Evolutionary conservation across 441 rosid species (phyloP), one percentile per base, ranked within the genome.

Genomic region (Erodium moschatum): DNA sequence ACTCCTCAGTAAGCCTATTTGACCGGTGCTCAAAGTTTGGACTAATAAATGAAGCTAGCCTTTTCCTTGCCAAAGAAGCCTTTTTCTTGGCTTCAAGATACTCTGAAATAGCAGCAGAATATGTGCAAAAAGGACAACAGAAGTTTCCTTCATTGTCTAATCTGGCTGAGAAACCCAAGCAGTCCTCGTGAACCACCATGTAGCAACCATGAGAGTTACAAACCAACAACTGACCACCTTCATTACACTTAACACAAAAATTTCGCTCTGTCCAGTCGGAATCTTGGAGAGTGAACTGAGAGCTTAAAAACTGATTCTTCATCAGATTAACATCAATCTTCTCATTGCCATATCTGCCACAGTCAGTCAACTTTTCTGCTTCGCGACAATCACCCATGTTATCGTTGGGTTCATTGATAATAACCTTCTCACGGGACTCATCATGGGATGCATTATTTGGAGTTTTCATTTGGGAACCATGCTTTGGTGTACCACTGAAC

Each of bases 91-190:
- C 75, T 73, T 80, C 78, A 50, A 77, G 75, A 69, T 82, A 83
- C 35, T 82, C 72, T n/a, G 85, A 80, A 66, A 82, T 75, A 15
- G 85, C 78, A 67, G 12, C 64, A 42, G 86, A 77, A 82, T 79
- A 84, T 50, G 83, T 73, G 72, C 90, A 88, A 75, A 85, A 85
- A 16, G 87, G 89, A 65, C 90, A 88, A 70, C 66, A 74, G 67
- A 82, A 86, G 18, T 75, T 72, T 20, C 85, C 84, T 0, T 70
- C 70, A 42, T 78, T 71, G 76, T 81, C 83, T 65, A 80, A 80
- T 50, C 21, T 73, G 13, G 77, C 75, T 6, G 76, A 66, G 58
- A 69, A 78, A 71, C 77, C 84, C 75, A 86, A 70, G 75, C 90
- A 88, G 27, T 74, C 71, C 69, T 79, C 79, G 42, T 86, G 88